Base-by-base conservation (phyloP, 352 stramenopile species). In the Globisporangium splendens region DNA sequence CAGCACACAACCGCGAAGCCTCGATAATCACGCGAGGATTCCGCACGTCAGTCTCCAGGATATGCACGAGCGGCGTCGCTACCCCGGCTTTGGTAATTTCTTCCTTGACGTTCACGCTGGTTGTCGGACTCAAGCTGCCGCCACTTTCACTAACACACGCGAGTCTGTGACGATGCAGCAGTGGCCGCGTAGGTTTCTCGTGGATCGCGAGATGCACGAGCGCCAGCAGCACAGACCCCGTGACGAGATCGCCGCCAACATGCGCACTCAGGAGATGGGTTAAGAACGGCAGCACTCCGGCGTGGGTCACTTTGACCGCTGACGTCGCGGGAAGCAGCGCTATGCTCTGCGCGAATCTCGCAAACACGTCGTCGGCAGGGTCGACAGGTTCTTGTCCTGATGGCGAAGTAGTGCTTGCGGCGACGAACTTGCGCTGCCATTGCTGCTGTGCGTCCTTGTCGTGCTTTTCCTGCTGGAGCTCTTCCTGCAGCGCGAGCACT, bases 271-370 rank as follows among this genome's bases (percentile, higher is more conserved):
- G 56, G 33, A 90, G 62, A 41, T 86, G 72, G 1, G 72, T 68
- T 7, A 90, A 61, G 59, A 92, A 92, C 2, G 77, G 74, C n/a
- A 92, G 68, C 13, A 72, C 77, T 3, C 79, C 79, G 13, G 70
- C 70, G 21, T 77, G 66, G n/a, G 78, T 65, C 4, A 85, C 74
- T 17, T 77, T 69, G 0, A 65, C 65, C 2, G 83, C 72, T 17
- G 70, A 55, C 0, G 59, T 68, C 1, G 75, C 69, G n/a, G 79
- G 83, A 1, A 92, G 64, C 18, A 92, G 54, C 14, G 83, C 79
- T 10, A 92, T 74, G 54, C 66, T 89, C 52, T 92, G 83, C 0
- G 79, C 78, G 63, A 92, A 92, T 39, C 72, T 75, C 15, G 79
- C 77, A 60, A 92, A 79, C 11, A 82, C 76, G 42, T 89, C 75